These are phyloP conservation scores for Ichthyophthirius multifiliis DNA, from an alignment of 169 alveolate species.

Conservation along the genomic window DNA sequence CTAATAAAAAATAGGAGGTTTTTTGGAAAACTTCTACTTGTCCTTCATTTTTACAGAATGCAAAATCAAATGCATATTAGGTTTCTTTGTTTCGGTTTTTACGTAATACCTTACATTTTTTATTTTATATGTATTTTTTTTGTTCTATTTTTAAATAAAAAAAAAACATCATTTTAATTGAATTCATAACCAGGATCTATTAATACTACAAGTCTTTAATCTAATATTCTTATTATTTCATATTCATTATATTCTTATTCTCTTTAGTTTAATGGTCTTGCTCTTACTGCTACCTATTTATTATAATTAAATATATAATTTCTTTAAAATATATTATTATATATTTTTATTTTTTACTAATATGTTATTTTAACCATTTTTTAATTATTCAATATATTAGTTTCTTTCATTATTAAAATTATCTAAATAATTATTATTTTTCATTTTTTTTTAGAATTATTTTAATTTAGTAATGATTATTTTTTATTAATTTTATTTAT, in stretches of 20 bases:
- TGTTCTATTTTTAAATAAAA: too few species aligned
- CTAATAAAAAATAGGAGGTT: conserved; percentile 85
- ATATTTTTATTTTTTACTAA: conserved; percentile 42
- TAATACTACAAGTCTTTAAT: conserved; percentile 62
- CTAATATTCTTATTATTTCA: conserved; percentile 62
- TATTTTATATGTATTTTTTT: too few species aligned
- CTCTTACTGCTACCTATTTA: conserved; percentile 75
- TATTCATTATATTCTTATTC: conserved; percentile 59
- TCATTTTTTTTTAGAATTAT: too few species aligned
- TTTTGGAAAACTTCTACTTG: conserved; percentile 86
- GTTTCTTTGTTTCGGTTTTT: conserved; percentile 73
- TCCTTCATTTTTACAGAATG: conserved; percentile 86
- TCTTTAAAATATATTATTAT: neutral
- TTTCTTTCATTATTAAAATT: conserved; percentile 10
- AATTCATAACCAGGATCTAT: conserved; percentile 54
- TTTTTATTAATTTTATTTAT: too few species aligned
- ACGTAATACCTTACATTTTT: conserved; percentile 42
- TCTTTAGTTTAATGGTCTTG: conserved; percentile 72
- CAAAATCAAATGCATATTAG: conserved; percentile 91
- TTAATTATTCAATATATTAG: conserved; percentile 29
- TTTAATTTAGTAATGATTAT: too few species aligned
- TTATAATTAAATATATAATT: neutral
- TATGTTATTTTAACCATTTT: conserved; percentile 46
- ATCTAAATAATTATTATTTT: neutral
- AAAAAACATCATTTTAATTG: conserved; percentile 7